phyloP scores from a whole-genome alignment of 2,329 filamentous ascomycete species.

The Purpureocillium takamizusanense region DNA sequence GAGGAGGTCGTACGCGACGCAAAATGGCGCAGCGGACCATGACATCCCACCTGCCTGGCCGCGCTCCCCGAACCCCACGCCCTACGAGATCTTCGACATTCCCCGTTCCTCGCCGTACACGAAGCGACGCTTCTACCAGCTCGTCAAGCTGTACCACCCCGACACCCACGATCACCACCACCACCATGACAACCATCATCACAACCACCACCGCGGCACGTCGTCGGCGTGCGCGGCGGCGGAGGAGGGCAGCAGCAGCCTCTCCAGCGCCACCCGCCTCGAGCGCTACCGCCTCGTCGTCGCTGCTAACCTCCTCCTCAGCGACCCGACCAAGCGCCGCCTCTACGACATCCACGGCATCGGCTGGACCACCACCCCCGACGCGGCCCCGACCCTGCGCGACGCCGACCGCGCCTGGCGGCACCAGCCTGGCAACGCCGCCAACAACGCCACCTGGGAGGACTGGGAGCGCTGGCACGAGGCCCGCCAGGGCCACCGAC shows the following conservation, averaged over 20 bases:
- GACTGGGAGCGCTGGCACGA: constrained; percentile 85
- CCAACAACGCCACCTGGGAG: constrained; percentile 88
- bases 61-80: constrained; percentile 51
- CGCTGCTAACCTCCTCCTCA: constrained; percentile 80
- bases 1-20: constrained; percentile 2
- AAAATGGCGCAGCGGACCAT: neutral
- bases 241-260: too few species aligned
- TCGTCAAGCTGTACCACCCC: constrained; percentile 94
- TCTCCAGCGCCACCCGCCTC: constrained; percentile 54
- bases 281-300: constrained; percentile 87
- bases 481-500: constrained; percentile 34
- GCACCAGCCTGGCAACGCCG: constrained; percentile 34
- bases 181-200: constrained; percentile 3
- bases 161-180: constrained; percentile 44
- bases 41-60: constrained; percentile 36
- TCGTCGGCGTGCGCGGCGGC: too few species aligned
- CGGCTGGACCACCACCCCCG: constrained; percentile 61
- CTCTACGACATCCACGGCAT: constrained; percentile 76
- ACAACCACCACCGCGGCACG: neutral
- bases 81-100: constrained; percentile 77
- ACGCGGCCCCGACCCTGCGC: constrained; percentile 37
- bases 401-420: constrained; percentile 40
- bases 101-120: constrained; percentile 58
- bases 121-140: constrained; percentile 76
- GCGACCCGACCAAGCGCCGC: constrained; percentile 65